phyloP scores from a whole-genome alignment of 169 alveolate species.

The Prorocentrum cordatum region DNA sequence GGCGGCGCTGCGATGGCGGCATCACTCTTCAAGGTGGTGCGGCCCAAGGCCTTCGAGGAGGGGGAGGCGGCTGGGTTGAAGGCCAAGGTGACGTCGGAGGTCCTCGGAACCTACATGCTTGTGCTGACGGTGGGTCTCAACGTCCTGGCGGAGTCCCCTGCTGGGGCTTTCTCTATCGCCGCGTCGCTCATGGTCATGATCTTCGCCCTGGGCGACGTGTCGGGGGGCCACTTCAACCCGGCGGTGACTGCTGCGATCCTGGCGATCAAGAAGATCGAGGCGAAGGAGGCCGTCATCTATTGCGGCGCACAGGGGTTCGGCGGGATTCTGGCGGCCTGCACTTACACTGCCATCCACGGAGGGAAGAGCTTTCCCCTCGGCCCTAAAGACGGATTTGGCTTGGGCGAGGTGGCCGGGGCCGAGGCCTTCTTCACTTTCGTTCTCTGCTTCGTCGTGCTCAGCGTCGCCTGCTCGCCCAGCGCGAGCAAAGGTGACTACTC shows the following conservation, averaged over 20 bases:
- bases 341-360: not conserved
- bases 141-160: not conserved
- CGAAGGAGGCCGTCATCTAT: conserved; percentile 17
- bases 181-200: not conserved
- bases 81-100: conserved; percentile 23
- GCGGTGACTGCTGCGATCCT: conserved; percentile 49
- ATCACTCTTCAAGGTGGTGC: conserved; percentile 27
- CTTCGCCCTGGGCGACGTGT: conserved; percentile 55
- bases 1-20: conserved; percentile 65
- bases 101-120: conserved; percentile 8
- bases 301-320: conserved; percentile 3
- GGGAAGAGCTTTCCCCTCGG: not conserved
- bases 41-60: conserved; percentile 41
- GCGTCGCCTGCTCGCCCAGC: not conserved
- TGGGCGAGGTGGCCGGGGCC: not conserved
- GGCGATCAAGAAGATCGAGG: conserved; percentile 2
- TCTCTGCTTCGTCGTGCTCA: not conserved
- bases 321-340: not conserved
- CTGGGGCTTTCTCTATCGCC: not conserved
- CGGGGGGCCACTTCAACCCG: conserved; percentile 65
- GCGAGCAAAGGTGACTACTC: too few species aligned
- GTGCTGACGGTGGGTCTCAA: conserved; percentile 19
- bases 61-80: not conserved
- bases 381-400: not conserved
- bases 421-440: conserved; percentile 10